These are phyloP conservation scores for Carpinus fangiana DNA, from an alignment of 306 rosid genomes.

Conservation along the genomic window DNA sequence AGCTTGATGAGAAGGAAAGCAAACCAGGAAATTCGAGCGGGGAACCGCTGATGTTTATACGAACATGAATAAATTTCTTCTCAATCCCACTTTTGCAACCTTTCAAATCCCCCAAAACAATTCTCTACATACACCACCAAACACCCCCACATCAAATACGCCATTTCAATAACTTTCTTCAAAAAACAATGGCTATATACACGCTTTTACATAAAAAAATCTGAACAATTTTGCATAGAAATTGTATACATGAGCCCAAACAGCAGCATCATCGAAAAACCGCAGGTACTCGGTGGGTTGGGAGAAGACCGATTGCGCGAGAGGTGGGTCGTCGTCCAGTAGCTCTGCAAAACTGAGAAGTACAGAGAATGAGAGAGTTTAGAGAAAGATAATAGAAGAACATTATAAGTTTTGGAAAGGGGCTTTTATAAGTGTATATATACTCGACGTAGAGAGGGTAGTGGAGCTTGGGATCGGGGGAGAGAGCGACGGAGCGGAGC, in stretches of 20 bases:
- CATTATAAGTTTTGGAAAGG: not conserved
- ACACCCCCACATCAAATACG: conserved; percentile 24
- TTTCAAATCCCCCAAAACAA: conserved; percentile 52
- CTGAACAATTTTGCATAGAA: not conserved
- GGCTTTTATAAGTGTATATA: not conserved
- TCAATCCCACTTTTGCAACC: conserved; percentile 36
- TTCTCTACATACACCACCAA: conserved; percentile 45
- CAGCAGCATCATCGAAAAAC: conserved; percentile 79
- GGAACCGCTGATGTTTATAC: conserved; percentile 66
- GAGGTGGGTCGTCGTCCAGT: conserved; percentile 59
- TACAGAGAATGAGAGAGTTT: not conserved
- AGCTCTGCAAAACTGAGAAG: conserved; percentile 67
- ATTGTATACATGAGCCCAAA: conserved; percentile 64
- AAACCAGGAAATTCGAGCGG: conserved; percentile 79
- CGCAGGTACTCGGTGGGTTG: conserved; percentile 54
- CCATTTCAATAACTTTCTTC: not conserved
- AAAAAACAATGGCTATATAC: not conserved
- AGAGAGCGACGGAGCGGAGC: conserved; percentile 58
- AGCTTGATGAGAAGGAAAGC: conserved; percentile 14
- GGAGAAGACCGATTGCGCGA: conserved; percentile 59
- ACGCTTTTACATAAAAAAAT: not conserved
- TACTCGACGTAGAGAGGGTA: conserved; percentile 72
- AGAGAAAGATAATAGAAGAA: not conserved
- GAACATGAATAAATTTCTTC: conserved; percentile 74
- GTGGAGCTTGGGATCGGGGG: conserved; percentile 67